These are phyloP conservation scores for Aspergillus biplanus DNA, from an alignment of 495 filamentous ascomycete genomes.

Conservation along the genomic window DNA sequence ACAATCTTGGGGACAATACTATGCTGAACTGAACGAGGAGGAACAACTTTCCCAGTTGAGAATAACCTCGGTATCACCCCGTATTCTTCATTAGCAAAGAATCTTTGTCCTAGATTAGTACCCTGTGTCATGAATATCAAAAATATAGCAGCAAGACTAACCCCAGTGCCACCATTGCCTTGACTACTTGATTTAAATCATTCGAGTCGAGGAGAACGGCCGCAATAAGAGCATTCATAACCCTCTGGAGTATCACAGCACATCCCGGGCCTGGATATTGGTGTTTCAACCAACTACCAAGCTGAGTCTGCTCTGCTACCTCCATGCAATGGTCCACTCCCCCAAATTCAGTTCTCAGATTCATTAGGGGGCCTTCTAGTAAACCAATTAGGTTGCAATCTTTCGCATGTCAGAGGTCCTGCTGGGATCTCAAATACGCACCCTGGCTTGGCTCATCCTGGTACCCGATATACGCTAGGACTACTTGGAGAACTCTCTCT, in stretches of 20 bases:
- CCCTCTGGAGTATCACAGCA: background rate
- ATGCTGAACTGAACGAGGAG: background rate
- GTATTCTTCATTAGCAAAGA: background rate
- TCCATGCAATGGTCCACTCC: background rate
- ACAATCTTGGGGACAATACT: background rate
- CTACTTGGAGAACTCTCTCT: background rate
- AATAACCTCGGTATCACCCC: background rate
- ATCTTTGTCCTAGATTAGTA: background rate
- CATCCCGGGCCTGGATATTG: background rate
- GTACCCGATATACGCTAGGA: background rate
- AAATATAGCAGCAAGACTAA: background rate
- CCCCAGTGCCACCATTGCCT: slow-evolving; percentile 5
- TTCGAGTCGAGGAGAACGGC: slow-evolving; percentile 1
- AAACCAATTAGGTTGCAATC: background rate
- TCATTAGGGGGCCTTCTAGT: background rate
- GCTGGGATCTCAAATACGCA: background rate
- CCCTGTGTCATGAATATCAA: background rate
- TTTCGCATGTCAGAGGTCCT: background rate
- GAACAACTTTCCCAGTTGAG: background rate
- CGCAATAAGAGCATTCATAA: background rate
- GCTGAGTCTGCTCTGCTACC: background rate
- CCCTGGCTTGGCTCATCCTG: background rate
- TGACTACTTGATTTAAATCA: slow-evolving; percentile 3
- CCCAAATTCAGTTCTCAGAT: background rate
- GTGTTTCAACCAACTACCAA: background rate